Evolutionary conservation across 306 rosid genomes (phyloP), one percentile per base, ranked within the genome.

Genomic region (Cyclanthera cordifolia): DNA sequence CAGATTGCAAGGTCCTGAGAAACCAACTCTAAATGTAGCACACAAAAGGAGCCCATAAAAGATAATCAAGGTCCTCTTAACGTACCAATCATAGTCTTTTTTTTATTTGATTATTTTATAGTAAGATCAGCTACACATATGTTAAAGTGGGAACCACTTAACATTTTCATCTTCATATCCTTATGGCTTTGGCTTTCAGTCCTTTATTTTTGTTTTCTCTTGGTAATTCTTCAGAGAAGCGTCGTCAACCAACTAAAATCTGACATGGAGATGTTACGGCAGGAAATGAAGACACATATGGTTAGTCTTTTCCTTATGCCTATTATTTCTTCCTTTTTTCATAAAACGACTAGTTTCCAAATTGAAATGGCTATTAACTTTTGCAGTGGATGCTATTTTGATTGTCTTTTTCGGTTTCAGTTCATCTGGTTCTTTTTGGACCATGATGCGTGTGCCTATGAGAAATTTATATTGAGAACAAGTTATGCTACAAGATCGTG

Each of bases 191-290:
- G 37, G 73, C 41, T 34, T 32, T 61, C 25, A 69, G 61, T 52
- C 32, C 34, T 20, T 69, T 71, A 4, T 57, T 68, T 17, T 21
- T 72, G 17, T 72, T 59, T 77, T 49, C 3, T 28, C 50, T 61
- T 79, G 20, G 74, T 47, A 66, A 77, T 75, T 74, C 66, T 60
- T 45, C 81, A 94, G 96, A 85, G 97, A 82, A 73, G 83, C 70
- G 72, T 83, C 11, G 92, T 94, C 67, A 85, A 90, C 77, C 95
- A 94, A 73, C 86, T 94, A 77, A 83, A 83, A 81, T 86, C 81
- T 43, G 99, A 90, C 74, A 79, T 94, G 95, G 97, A 88, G 79
- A 73, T 1, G 74, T 78, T 94, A 58, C 88, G 82, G 73, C 82
- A 80, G 77, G 97, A 83, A 72, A 86, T 90, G 85, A 90, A 83